Conservation (phyloP, 768 basidiomycete species). For the Dentipellis fragilis region DNA sequence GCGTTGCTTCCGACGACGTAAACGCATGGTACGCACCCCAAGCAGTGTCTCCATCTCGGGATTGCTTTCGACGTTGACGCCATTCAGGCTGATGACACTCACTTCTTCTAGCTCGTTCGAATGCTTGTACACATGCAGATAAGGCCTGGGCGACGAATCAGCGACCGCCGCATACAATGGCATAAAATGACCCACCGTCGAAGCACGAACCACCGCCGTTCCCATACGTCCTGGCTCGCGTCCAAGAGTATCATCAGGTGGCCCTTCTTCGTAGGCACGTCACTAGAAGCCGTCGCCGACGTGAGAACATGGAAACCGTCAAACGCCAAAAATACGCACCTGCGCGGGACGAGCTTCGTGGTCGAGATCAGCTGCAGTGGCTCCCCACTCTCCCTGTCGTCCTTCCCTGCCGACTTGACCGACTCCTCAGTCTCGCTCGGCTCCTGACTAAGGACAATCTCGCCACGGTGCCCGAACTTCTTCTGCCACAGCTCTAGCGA, state of each 20-base stretch:
- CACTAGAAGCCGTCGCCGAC: constrained; percentile 32
- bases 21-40: constrained; percentile 36
- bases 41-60: constrained; percentile 81
- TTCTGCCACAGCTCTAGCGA: constrained; percentile 78
- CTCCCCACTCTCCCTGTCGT: constrained; percentile 31
- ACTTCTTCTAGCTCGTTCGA: constrained; percentile 80
- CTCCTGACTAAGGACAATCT: constrained; percentile 75
- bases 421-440: constrained; percentile 47
- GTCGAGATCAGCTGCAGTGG: constrained; percentile 60
- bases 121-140: constrained; percentile 79
- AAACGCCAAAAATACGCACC: constrained; percentile 32
- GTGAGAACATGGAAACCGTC: constrained; percentile 3
- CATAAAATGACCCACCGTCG: constrained; percentile 42
- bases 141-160: constrained; percentile 49
- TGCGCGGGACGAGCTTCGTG: constrained; percentile 63
- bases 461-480: constrained; percentile 63
- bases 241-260: constrained; percentile 72
- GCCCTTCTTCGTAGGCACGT: constrained; percentile 79
- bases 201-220: constrained; percentile 78
- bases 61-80: constrained; percentile 79
- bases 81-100: constrained; percentile 71
- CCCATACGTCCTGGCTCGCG: constrained; percentile 75
- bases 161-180: not conserved
- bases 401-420: constrained; percentile 21
- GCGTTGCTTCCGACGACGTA: not conserved